These are phyloP conservation scores for Betula pendula DNA, from an alignment of 306 rosid species.

Conservation along the genomic window DNA sequence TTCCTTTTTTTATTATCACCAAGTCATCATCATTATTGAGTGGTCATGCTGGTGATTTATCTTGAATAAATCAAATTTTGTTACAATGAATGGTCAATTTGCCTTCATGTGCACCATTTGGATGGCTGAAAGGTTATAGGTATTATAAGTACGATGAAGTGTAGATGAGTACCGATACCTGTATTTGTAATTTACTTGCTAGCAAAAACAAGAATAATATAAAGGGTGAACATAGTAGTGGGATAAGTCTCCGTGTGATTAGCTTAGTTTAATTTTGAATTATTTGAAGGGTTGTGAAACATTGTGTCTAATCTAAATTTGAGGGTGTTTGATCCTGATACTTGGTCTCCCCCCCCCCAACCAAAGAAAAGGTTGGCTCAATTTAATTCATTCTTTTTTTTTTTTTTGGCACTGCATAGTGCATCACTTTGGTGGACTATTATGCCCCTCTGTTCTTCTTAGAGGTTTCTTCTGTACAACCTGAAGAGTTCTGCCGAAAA, in stretches of 20 bases:
- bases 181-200: slow-evolving; percentile 5
- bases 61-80: neutral
- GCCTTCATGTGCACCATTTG: neutral
- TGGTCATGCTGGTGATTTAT: neutral
- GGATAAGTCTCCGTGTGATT: neutral
- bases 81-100: slow-evolving; percentile 11
- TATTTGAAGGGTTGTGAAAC: neutral
- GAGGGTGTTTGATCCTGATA: too few relatives aligned
- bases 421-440: slow-evolving; percentile 70
- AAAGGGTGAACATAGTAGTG: neutral
- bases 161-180: neutral
- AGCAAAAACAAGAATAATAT: neutral
- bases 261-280: neutral
- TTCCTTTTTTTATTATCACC: neutral
- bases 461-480: slow-evolving; percentile 56
- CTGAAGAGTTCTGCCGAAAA: slow-evolving; percentile 64
- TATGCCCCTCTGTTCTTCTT: slow-evolving; percentile 79
- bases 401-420: slow-evolving; percentile 46
- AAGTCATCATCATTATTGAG: neutral
- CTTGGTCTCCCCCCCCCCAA: neutral
- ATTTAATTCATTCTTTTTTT: neutral
- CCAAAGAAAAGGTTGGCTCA: neutral
- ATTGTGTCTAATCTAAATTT: neutral
- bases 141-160: slow-evolving; percentile 2
- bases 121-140: slow-evolving; percentile 7